Evolutionary conservation across 352 stramenopile species (phyloP), one percentile per base, ranked within the genome.

Genomic region (Globisporangium nodosum): DNA sequence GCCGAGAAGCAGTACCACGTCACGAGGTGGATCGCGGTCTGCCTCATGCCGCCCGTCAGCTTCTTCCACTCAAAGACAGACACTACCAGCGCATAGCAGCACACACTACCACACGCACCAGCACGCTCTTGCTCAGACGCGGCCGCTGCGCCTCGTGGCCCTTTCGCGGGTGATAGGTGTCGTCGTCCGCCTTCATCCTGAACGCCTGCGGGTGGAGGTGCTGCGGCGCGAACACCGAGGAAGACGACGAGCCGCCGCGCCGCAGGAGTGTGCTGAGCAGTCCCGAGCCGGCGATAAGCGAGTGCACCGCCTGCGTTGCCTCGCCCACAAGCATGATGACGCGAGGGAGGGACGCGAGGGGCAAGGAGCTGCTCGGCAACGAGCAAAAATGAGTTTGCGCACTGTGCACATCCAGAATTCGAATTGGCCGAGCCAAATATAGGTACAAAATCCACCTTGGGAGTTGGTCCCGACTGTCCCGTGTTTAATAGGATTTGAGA

Each of bases 1-100:
- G 81, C 83, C 56, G 85, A 92, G 69, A 94, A 94, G 56, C 85
- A 72, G 56, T 94, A 92, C 85, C 85, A 94, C 40, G 85, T 66
- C 49, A 70, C 46, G 49, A 94, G 52, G 49, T 77, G 59, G 27
- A 68, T 56, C 42, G 77, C 59, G 8, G 71, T 81, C 73, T 85
- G 24, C 18, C 47, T 7, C 13, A 24, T 15, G 4, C 27, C 49
- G 13, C 7, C 8, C 13, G 3, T 49, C 16, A 11, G 42, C 9
- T 20, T 6, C 16, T 47, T 46, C 33, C 47, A 52, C 21, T 52
- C 43, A 27, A 27, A 27, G 24, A 27, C 24, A 27, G 24, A 1
- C 24, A 27, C 24, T 27, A 0, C 24, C 31, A 35, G 31, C 1
- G 30, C 56, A 35, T 2, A 30, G 11, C 11, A 16, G 11, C 16